A percentile compares a stretch with the other conserved stretches of the same genome.
Evolutionary conservation across 2,329 filamentous ascomycete species (phyloP).

Genomic region (Stagonosporopsis chrysanthemi): DNA sequence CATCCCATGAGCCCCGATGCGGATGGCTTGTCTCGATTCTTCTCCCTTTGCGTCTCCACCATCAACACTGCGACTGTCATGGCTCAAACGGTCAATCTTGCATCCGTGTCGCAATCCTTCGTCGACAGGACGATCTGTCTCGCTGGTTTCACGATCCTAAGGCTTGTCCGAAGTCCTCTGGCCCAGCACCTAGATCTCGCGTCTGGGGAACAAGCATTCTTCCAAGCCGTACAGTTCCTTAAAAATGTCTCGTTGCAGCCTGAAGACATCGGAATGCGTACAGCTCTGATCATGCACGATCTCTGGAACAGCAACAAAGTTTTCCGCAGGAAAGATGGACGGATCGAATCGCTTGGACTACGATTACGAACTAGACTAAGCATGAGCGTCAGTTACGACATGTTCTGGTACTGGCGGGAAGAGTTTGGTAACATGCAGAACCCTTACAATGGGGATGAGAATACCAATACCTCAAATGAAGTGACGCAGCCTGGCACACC

Average conservation of each 20-base stretch:
- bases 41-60: conserved; percentile 43
- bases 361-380: conserved; percentile 44
- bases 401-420: conserved; percentile 52
- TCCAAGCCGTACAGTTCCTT: conserved; percentile 40
- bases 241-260: conserved; percentile 45
- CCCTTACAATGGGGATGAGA: conserved; percentile 47
- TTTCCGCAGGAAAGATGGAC: conserved; percentile 44
- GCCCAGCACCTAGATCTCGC: conserved; percentile 42
- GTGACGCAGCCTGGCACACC: conserved; percentile 37
- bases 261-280: conserved; percentile 42
- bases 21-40: conserved; percentile 41
- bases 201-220: conserved; percentile 47
- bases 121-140: conserved; percentile 45
- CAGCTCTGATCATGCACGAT: conserved; percentile 44
- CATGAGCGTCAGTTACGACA: conserved; percentile 50
- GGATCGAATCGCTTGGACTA: conserved; percentile 42
- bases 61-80: conserved; percentile 36
- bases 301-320: conserved; percentile 46
- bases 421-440: conserved; percentile 49
- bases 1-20: conserved; percentile 38
- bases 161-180: conserved; percentile 40
- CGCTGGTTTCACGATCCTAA: conserved; percentile 44
- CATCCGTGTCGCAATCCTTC: conserved; percentile 42
- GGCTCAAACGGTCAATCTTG: conserved; percentile 34
- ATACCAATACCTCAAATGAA: conserved; percentile 26